These are phyloP conservation scores for Mycena rosella DNA, from an alignment of 768 basidiomycete species.

Conservation along the genomic window DNA sequence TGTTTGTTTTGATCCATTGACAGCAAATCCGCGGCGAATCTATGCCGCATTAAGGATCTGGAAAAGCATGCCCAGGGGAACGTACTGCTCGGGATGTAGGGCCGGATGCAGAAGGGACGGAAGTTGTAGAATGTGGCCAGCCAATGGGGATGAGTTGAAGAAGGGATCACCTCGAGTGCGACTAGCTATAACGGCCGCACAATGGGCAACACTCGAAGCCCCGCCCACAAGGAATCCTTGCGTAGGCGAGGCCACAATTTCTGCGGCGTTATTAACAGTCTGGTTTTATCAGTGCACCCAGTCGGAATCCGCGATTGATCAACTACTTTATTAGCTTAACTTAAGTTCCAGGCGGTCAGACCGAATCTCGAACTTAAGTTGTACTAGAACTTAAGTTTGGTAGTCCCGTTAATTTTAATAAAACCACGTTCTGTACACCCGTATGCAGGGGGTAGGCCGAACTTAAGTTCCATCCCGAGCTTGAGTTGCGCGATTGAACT, in stretches of 20 bases:
- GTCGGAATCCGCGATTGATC: background rate
- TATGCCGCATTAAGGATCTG: background rate
- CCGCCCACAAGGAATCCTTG: conserved; percentile 44
- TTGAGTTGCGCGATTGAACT: no score
- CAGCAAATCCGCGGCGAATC: conserved; percentile 38
- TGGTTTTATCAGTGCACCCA: background rate
- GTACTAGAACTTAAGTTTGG: no score
- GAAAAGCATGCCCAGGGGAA: background rate
- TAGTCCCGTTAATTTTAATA: no score
- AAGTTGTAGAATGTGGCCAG: conserved; percentile 40
- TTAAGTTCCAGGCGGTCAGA: no score
- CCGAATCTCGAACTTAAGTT: no score
- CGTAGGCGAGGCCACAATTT: conserved; percentile 27
- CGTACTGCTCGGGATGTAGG: conserved; percentile 40
- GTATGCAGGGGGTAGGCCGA: no score
- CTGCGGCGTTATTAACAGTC: background rate
- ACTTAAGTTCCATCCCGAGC: no score
- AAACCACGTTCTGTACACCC: no score
- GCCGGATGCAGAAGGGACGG: conserved; percentile 39
- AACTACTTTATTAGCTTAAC: no score
- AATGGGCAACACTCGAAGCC: conserved; percentile 39
- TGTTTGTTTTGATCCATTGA: conserved; percentile 40
- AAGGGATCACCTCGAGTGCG: conserved; percentile 39
- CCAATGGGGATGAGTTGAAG: conserved; percentile 35
- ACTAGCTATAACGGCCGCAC: conserved; percentile 39